Conservation (phyloP, 2,329 filamentous ascomycete genomes). For the Nemania diffusa region DNA sequence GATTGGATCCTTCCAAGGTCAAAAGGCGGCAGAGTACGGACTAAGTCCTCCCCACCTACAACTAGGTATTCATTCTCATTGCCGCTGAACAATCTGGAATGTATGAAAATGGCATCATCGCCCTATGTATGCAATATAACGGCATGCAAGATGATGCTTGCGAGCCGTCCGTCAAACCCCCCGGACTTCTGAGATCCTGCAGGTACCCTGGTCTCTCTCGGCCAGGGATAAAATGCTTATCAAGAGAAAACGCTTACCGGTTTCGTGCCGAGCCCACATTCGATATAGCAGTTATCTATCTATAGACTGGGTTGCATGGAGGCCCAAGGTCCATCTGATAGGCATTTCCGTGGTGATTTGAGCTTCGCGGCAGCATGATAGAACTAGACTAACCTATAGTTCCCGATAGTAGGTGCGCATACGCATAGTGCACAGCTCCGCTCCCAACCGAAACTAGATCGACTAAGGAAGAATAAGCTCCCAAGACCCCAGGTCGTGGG, state of each 20-base stretch:
- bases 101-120: constrained; percentile 11
- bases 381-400: constrained; percentile 3
- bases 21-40: not conserved
- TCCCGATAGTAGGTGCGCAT: constrained; percentile 10
- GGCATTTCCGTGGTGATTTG: not conserved
- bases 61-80: too few relatives aligned
- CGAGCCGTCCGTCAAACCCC: constrained; percentile 24
- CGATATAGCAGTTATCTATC: constrained; percentile 7
- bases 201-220: constrained; percentile 32
- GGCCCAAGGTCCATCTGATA: constrained; percentile 8
- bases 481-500: constrained; percentile 22
- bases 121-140: constrained; percentile 33
- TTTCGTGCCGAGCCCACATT: constrained; percentile 7
- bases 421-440: constrained; percentile 9
- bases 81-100: constrained; percentile 5
- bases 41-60: constrained; percentile 1
- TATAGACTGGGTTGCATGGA: constrained; percentile 16
- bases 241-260: constrained; percentile 19
- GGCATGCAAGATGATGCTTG: constrained; percentile 36
- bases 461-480: constrained; percentile 20
- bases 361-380: constrained; percentile 2
- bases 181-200: constrained; percentile 34
- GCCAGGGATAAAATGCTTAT: constrained; percentile 35
- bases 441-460: constrained; percentile 10
- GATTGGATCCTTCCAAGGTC: constrained; percentile 8